Evolutionary conservation across 2,329 filamentous ascomycete species (phyloP).

Genomic region (Fusarium sp.): DNA sequence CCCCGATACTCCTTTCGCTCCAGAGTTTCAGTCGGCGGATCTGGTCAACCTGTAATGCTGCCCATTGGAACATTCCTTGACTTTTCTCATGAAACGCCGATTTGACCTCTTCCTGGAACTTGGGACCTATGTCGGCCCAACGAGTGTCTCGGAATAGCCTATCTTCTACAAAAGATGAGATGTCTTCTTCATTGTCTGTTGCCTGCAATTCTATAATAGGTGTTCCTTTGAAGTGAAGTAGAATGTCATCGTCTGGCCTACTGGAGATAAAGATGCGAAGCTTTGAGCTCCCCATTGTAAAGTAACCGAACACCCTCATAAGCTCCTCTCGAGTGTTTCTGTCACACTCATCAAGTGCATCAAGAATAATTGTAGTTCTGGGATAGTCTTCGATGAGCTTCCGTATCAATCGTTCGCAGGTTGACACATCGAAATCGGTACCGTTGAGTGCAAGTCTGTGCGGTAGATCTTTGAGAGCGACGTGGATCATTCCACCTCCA

Average conservation of each 20-base stretch:
- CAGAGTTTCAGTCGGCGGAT: accelerated
- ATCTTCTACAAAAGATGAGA: accelerated
- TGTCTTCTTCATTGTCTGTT: not conserved
- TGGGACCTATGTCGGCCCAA: accelerated
- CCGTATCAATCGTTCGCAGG: accelerated
- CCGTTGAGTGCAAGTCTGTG: accelerated
- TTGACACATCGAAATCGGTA: accelerated
- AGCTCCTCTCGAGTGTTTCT: not conserved
- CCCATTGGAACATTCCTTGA: not conserved
- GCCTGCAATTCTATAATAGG: accelerated
- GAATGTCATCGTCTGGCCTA: accelerated
- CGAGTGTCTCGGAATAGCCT: accelerated
- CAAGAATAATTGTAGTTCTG: accelerated
- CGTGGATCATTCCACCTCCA: accelerated
- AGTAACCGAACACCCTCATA: accelerated
- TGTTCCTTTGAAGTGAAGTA: accelerated
- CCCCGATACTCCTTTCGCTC: accelerated
- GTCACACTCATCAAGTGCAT: not conserved
- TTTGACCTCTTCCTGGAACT: accelerated
- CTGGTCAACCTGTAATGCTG: accelerated
- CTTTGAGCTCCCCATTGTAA: accelerated
- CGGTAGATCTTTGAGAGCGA: accelerated
- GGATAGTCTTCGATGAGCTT: accelerated
- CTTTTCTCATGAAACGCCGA: accelerated
- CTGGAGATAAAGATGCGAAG: accelerated